Conservation (phyloP, 306 rosid genomes). For the Cucurbita maxima region DNA sequence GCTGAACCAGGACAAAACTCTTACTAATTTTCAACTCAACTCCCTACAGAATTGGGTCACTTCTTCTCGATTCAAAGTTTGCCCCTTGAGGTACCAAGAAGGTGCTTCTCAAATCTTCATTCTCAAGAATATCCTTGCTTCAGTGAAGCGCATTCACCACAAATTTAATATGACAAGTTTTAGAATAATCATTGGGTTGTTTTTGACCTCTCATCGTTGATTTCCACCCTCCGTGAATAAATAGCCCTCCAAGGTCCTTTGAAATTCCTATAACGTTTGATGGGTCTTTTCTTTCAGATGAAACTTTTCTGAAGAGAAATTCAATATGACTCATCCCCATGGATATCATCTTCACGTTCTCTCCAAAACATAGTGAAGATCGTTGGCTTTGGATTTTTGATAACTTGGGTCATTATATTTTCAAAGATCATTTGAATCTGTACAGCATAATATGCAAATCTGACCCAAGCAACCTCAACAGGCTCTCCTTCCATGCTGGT, state of each 20-base stretch:
- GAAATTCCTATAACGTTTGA: not conserved
- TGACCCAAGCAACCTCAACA: not conserved
- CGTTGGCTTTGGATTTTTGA: not conserved
- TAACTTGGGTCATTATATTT: not conserved
- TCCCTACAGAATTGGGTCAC: not conserved
- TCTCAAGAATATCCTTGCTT: not conserved
- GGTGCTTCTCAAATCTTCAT: not conserved
- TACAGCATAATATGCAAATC: not conserved
- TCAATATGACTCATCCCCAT: not conserved
- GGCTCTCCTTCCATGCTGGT: not conserved
- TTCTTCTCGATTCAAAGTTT: not conserved
- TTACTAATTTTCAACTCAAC: not conserved
- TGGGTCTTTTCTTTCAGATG: not conserved
- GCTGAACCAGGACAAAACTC: not conserved
- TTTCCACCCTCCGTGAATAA: not conserved
- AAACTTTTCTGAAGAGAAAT: not conserved
- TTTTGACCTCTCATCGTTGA: not conserved
- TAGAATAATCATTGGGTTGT: not conserved
- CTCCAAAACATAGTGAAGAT: not conserved
- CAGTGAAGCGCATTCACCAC: not conserved
- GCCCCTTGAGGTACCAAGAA: not conserved
- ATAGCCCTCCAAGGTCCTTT: not conserved
- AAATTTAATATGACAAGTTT: not conserved
- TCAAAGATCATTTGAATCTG: not conserved
- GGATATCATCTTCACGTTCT: not conserved